These are phyloP conservation scores for Clitopilus passeckerianus DNA, from an alignment of 768 basidiomycete species.

Conservation along the genomic window DNA sequence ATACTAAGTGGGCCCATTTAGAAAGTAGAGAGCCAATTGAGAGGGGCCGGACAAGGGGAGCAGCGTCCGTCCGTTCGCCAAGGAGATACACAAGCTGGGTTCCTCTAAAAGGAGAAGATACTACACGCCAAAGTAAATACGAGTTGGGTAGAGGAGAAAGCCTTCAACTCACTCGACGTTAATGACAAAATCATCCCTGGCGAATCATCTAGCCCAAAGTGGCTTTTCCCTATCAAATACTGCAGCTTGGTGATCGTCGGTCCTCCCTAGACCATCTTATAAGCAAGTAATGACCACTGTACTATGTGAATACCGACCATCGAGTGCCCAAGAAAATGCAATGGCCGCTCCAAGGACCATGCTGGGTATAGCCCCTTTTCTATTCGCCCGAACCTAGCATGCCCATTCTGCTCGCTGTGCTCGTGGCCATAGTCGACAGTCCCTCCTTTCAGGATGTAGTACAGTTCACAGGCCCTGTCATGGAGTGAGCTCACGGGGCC, in stretches of 20 bases:
- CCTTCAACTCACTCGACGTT: slow-evolving; percentile 26
- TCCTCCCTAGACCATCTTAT: slow-evolving; percentile 31
- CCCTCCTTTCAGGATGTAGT: slow-evolving; percentile 40
- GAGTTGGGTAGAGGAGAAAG: not conserved
- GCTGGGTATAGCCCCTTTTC: slow-evolving; percentile 35
- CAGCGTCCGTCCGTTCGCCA: slow-evolving; percentile 33
- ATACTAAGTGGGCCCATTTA: slow-evolving; percentile 32
- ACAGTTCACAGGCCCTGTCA: slow-evolving; percentile 48
- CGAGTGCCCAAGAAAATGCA: slow-evolving; percentile 49
- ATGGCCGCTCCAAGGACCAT: slow-evolving; percentile 35
- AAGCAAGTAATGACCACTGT: too few species aligned
- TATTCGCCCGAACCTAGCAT: slow-evolving; percentile 36
- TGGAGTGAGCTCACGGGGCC: slow-evolving; percentile 50
- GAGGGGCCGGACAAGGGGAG: slow-evolving; percentile 34
- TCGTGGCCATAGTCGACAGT: slow-evolving; percentile 44
- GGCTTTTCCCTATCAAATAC: slow-evolving; percentile 29
- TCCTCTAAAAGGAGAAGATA: slow-evolving; percentile 44
- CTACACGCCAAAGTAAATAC: slow-evolving; percentile 16
- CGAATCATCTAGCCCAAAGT: slow-evolving; percentile 33
- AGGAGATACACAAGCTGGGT: slow-evolving; percentile 41
- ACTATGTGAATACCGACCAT: slow-evolving; percentile 23
- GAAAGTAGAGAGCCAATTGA: slow-evolving; percentile 33
- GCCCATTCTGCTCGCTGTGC: slow-evolving; percentile 31
- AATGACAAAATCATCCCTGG: slow-evolving; percentile 45
- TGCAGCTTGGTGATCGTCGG: slow-evolving; percentile 44